Evolutionary conservation across 495 filamentous ascomycete species (phyloP).

Genomic region (Aspergillus taichungensis): DNA sequence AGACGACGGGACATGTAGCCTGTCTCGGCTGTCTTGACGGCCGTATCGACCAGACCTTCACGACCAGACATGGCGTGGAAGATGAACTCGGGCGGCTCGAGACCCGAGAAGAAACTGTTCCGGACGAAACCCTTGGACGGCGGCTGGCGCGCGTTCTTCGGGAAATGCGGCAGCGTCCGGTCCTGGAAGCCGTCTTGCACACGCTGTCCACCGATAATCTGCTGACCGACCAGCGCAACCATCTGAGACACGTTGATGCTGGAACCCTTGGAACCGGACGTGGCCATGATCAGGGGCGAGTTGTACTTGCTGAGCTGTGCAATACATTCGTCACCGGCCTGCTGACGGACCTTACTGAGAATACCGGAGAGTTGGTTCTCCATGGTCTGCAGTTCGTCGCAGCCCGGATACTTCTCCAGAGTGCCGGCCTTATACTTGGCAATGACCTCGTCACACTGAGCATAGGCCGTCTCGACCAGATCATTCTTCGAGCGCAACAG

Average conservation of each 20-base stretch:
- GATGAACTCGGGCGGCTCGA: slow-evolving; percentile 83
- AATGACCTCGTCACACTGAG: slow-evolving; percentile 78
- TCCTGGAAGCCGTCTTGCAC: slow-evolving; percentile 96
- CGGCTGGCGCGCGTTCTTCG: slow-evolving; percentile 82
- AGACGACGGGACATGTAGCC: slow-evolving; percentile 97
- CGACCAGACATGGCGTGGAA: slow-evolving; percentile 98
- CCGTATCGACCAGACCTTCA: slow-evolving; percentile 99
- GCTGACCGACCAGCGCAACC: slow-evolving; percentile 94
- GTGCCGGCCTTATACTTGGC: slow-evolving; percentile 65
- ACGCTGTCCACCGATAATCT: slow-evolving; percentile 91
- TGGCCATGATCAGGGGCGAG: slow-evolving; percentile 92
- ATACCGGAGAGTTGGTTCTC: slow-evolving; percentile 87
- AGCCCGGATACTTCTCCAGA: slow-evolving; percentile 76
- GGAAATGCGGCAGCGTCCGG: slow-evolving; percentile 87
- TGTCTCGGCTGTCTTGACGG: slow-evolving; percentile 97
- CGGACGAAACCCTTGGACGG: slow-evolving; percentile 92
- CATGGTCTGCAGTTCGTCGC: slow-evolving; percentile 82
- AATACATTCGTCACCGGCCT: slow-evolving; percentile 88
- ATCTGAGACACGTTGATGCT: slow-evolving; percentile 98
- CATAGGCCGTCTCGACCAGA: slow-evolving; percentile 72
- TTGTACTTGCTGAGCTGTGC: slow-evolving; percentile 83
- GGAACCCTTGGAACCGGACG: slow-evolving; percentile 90
- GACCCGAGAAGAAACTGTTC: slow-evolving; percentile 96
- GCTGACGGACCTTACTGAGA: slow-evolving; percentile 79
- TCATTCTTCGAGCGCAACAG: slow-evolving; percentile 61